Conservation (phyloP, 129 eudicot species). For the Ambrosia artemisiifolia region DNA sequence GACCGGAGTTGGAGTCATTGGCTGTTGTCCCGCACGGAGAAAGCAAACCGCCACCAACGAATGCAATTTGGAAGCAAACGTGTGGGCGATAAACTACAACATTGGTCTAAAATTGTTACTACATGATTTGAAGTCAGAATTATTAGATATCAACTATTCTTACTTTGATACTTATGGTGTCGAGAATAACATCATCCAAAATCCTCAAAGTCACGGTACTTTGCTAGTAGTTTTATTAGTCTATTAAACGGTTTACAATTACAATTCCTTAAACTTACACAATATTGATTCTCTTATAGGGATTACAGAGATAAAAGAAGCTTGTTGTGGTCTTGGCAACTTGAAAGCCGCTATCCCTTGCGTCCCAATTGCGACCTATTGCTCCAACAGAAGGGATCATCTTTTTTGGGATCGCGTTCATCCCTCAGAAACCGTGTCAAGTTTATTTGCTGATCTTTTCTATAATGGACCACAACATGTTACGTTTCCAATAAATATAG, state of each 20-base stretch:
- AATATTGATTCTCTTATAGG: constrained; percentile 32
- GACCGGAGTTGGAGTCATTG: constrained; percentile 48
- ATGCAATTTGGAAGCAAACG: constrained; percentile 48
- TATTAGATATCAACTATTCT: constrained; percentile 47
- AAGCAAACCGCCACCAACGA: constrained; percentile 27
- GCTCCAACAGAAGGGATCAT: constrained; percentile 51
- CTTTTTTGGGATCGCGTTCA: constrained; percentile 66
- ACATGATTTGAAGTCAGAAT: constrained; percentile 30
- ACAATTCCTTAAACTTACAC: neutral
- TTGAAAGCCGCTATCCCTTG: constrained; percentile 56
- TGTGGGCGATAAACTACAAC: constrained; percentile 57
- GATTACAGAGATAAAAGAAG: constrained; percentile 58
- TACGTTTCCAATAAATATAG: constrained; percentile 43
- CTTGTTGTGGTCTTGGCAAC: constrained; percentile 75
- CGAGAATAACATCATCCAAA: constrained; percentile 39
- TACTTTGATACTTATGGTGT: constrained; percentile 48
- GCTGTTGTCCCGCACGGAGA: constrained; percentile 65
- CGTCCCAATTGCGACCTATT: constrained; percentile 46
- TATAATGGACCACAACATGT: constrained; percentile 32
- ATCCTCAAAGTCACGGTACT: constrained; percentile 62
- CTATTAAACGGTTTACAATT: too few relatives aligned
- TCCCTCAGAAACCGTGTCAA: constrained; percentile 53
- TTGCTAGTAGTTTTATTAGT: neutral
- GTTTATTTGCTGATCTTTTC: constrained; percentile 33
- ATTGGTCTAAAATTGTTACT: constrained; percentile 32